Evolutionary conservation across 2,329 filamentous ascomycete species (phyloP), one percentile per base, ranked within the genome.

Genomic region (Aspergillus amoenus): DNA sequence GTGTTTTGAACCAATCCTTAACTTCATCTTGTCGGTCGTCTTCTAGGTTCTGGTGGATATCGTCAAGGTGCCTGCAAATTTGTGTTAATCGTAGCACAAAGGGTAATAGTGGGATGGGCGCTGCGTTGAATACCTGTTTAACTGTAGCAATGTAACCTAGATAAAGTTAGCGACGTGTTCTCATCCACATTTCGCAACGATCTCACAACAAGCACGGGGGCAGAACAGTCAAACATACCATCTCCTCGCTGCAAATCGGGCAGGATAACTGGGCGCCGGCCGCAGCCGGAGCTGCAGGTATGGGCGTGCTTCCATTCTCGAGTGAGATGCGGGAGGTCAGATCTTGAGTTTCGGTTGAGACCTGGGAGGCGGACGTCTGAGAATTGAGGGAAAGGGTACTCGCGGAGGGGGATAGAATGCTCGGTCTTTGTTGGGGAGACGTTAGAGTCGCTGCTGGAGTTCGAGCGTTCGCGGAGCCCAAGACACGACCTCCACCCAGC

Each of bases 241-340:
- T 99, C 75, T 97, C 93, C 77, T 97, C 95, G 66, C 88, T 92
- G 76, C 94, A 99, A 71, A 99, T 99, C n/a, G 94, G 94, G 73
- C 94, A 99, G 55, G 93, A 86, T 58, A 99, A 85, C 73, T 84
- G 84, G 63, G 84, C 84, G 64, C 83, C 84, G 55, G 85, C 78
- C 52, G 85, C 82, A 48, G 78, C 81, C 61, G 82, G 81, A 48
- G 73, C 73, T 17, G 74, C 73, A 48, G 76, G 76, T 53, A 77
- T 75, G 45, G 78, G 78, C 66, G 79, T 76, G 41, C 80, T 80
- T 60, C 81, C 79, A 76, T 84, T 82, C 42, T 84, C 84, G 50
- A 94, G 77, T 54, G 89, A 92, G 66, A 97, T 88, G 69, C 90
- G 89, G 55, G 91, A 90, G 39, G 85, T 84, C 52, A 97, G 83